Conservation (phyloP, 2,329 filamentous ascomycete genomes). For the Cadophora malorum region DNA sequence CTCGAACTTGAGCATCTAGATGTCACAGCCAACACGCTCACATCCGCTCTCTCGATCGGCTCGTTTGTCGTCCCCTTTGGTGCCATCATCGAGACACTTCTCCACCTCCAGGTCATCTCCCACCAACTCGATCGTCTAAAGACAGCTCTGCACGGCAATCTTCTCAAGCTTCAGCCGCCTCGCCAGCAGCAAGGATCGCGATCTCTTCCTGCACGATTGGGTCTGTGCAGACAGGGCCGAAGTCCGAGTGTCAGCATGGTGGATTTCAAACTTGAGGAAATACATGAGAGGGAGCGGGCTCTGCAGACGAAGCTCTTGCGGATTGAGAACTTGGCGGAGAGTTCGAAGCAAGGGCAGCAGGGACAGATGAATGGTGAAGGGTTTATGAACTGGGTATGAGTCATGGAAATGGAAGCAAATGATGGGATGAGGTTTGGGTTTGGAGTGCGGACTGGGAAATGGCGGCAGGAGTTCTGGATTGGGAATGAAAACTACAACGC, state of each 20-base stretch:
- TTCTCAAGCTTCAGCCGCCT: conserved; percentile 21
- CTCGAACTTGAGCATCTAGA: conserved; percentile 24
- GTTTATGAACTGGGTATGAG: conserved; percentile 22
- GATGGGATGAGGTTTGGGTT: not conserved
- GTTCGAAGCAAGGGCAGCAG: conserved; percentile 24
- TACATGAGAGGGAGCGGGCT: conserved; percentile 24
- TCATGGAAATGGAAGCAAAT: not conserved
- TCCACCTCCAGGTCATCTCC: conserved; percentile 26
- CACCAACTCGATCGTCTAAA: conserved; percentile 28
- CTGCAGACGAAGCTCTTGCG: conserved; percentile 24
- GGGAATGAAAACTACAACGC: conserved; percentile 1
- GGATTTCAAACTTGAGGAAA: conserved; percentile 28
- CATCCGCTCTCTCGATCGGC: conserved; percentile 24
- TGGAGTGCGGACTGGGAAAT: not conserved
- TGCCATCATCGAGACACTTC: conserved; percentile 26
- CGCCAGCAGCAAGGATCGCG: conserved; percentile 16
- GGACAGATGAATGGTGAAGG: conserved; percentile 18
- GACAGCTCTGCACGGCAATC: conserved; percentile 24
- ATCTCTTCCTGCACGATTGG: conserved; percentile 19
- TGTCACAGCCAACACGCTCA: conserved; percentile 15
- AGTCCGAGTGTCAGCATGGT: conserved; percentile 25
- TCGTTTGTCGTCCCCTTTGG: conserved; percentile 26
- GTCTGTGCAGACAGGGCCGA: conserved; percentile 23
- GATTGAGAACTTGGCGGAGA: conserved; percentile 25
- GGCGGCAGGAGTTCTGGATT: not conserved